Evolutionary conservation across 2,329 filamentous ascomycete species (phyloP).

Genomic region (Verticillium isaacii): DNA sequence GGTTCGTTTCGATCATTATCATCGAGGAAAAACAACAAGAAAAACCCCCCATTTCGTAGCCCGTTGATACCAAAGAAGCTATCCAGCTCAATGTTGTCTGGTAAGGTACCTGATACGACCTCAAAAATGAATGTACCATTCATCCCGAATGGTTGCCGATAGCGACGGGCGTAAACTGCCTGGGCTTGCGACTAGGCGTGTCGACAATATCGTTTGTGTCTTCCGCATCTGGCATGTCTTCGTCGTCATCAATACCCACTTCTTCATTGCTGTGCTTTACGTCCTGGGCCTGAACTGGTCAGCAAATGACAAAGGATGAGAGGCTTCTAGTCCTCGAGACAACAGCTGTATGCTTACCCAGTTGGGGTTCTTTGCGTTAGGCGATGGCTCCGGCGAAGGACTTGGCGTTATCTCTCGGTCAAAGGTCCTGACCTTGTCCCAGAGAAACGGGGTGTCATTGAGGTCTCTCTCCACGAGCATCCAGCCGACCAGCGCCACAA

Average conservation of each 20-base stretch:
- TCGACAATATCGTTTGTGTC: background rate
- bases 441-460: background rate
- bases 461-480: background rate
- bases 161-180: background rate
- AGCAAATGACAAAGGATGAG: background rate
- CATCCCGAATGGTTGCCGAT: background rate
- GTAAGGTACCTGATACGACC: no score
- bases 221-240: background rate
- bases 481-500: background rate
- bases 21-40: no score
- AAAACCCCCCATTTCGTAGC: no score
- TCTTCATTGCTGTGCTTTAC: background rate
- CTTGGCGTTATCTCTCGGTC: background rate
- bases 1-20: no score
- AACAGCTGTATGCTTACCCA: background rate
- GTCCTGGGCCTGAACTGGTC: background rate
- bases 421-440: background rate
- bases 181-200: background rate
- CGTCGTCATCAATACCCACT: background rate
- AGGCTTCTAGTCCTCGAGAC: background rate
- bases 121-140: no score
- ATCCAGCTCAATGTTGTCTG: no score
- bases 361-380: background rate
- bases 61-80: no score
- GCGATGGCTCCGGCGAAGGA: background rate